Conservation (phyloP, 768 basidiomycete genomes). For the Lactarius deliciosus region DNA sequence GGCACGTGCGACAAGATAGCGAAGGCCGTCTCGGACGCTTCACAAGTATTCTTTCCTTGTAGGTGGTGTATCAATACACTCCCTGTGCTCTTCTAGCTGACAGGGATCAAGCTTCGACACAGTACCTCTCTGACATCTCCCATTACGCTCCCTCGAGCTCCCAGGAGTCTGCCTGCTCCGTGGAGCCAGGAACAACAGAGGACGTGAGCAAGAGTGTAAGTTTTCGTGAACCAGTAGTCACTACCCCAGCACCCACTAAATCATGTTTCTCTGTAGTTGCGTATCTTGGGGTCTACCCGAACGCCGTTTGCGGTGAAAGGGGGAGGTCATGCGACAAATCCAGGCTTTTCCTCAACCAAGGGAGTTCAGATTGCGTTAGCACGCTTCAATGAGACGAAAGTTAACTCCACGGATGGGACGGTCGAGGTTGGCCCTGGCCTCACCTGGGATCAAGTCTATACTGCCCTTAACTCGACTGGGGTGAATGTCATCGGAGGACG, state of each 20-base stretch:
- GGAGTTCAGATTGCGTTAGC: constrained; percentile 34
- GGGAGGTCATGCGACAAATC: constrained; percentile 33
- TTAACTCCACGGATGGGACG: constrained; percentile 18
- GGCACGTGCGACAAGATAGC: neutral
- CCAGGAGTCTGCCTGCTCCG: constrained; percentile 26
- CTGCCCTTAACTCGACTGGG: constrained; percentile 24
- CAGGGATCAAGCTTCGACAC: constrained; percentile 5
- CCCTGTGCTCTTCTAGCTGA: neutral
- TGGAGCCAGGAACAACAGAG: constrained; percentile 29
- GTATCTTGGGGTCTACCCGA: constrained; percentile 16
- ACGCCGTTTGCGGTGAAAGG: constrained; percentile 31
- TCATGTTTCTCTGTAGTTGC: neutral
- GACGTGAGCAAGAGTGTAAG: constrained; percentile 29
- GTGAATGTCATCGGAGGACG: constrained; percentile 33
- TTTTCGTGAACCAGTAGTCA: neutral
- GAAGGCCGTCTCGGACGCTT: neutral
- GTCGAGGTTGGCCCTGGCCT: constrained; percentile 31
- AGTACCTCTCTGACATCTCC: constrained; percentile 19
- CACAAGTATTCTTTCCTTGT: constrained; percentile 9
- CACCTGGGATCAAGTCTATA: constrained; percentile 35
- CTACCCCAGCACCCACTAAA: neutral
- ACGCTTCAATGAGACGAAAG: constrained; percentile 25
- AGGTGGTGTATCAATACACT: neutral
- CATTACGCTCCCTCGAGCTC: constrained; percentile 25
- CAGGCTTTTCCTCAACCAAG: constrained; percentile 33